Evolutionary conservation across 2,329 filamentous ascomycete species (phyloP).

Genomic region (Exophiala sideris): DNA sequence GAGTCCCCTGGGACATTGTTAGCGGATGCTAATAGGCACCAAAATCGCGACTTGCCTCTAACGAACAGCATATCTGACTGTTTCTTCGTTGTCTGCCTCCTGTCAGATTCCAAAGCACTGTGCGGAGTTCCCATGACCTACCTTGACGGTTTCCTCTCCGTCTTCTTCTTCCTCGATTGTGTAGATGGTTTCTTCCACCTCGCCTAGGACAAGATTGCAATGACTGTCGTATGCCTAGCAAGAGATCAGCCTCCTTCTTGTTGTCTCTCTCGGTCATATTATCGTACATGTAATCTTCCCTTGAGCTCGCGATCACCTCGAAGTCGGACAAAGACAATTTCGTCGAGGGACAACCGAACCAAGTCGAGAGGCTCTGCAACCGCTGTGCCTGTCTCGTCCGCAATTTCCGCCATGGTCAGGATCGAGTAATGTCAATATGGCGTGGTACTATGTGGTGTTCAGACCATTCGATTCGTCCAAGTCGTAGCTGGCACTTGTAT

Average conservation of each 20-base stretch:
- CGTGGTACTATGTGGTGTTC: no score
- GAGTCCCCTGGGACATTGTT: slow-evolving; percentile 58
- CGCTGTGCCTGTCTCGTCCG: slow-evolving; percentile 64
- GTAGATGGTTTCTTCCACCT: slow-evolving; percentile 97
- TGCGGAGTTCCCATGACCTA: slow-evolving; percentile 35
- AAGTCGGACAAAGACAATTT: slow-evolving; percentile 95
- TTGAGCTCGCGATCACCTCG: slow-evolving; percentile 93
- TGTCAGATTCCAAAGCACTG: background rate
- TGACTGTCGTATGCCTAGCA: slow-evolving; percentile 92
- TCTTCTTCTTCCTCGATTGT: slow-evolving; percentile 85
- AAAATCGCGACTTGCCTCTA: slow-evolving; percentile 63
- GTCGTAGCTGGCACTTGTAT: no score
- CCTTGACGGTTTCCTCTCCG: slow-evolving; percentile 69
- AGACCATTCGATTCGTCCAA: no score
- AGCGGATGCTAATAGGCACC: slow-evolving; percentile 1
- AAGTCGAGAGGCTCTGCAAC: slow-evolving; percentile 93
- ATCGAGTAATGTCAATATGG: background rate
- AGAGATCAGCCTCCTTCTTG: slow-evolving; percentile 22
- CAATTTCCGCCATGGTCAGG: slow-evolving; percentile 71
- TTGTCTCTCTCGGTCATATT: background rate
- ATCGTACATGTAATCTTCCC: slow-evolving; percentile 83
- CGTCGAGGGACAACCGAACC: slow-evolving; percentile 84
- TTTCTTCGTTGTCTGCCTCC: slow-evolving; percentile 77
- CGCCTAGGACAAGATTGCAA: slow-evolving; percentile 92
- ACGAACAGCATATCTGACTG: slow-evolving; percentile 99